These are phyloP conservation scores for Mucuna pruriens DNA, from an alignment of 306 rosid species.

Conservation along the genomic window DNA sequence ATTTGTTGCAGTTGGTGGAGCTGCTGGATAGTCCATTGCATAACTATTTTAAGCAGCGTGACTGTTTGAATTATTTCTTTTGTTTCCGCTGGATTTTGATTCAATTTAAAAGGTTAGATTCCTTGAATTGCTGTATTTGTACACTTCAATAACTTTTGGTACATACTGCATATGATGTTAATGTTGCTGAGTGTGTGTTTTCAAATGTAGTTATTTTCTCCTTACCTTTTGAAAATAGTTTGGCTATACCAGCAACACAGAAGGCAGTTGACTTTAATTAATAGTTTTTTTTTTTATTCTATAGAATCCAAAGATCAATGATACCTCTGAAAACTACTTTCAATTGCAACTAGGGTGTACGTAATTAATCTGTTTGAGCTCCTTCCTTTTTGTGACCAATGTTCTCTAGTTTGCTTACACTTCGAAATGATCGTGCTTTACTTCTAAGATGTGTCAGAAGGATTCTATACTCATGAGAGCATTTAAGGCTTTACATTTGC, in stretches of 20 bases:
- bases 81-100: conserved; percentile 98
- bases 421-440: not conserved
- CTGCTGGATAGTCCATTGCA: conserved; percentile 88
- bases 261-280: conserved; percentile 6
- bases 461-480: not conserved
- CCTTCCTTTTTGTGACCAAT: conserved; percentile 7
- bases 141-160: conserved; percentile 9
- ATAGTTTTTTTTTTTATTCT: not conserved
- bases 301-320: not conserved
- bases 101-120: conserved; percentile 92
- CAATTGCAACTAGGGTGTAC: not conserved
- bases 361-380: not conserved
- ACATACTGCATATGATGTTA: not conserved
- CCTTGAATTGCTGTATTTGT: conserved; percentile 21
- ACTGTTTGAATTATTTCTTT: conserved; percentile 96
- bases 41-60: conserved; percentile 82
- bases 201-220: conserved; percentile 19
- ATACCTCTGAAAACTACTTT: not conserved
- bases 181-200: not conserved
- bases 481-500: no score
- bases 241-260: not conserved
- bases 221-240: conserved; percentile 11
- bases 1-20: conserved; percentile 88
- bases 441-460: conserved; percentile 10
- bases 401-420: not conserved